Percentiles rank a stretch among this genome's conserved stretches.
phyloP scores from a whole-genome alignment of 352 stramenopile species.

The Pelagophyceae sp. region DNA sequence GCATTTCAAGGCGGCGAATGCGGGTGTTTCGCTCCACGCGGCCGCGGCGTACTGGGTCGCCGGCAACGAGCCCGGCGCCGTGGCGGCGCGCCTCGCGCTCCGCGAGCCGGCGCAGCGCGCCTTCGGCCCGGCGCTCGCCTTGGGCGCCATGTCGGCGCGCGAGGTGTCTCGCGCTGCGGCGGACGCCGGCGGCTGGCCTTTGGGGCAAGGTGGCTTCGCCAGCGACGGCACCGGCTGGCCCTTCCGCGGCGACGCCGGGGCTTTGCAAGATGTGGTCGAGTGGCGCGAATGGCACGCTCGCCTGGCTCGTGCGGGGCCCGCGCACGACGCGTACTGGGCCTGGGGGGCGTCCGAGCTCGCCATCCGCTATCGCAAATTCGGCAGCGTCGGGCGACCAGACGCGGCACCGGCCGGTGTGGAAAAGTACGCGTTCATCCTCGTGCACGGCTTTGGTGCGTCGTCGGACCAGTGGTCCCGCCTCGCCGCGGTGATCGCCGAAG shows the following conservation, averaged over 20 bases:
- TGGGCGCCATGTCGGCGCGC: neutral
- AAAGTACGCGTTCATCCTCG: neutral
- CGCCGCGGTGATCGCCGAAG: neutral
- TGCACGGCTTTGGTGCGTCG: conserved; percentile 10
- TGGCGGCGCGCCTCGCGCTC: neutral
- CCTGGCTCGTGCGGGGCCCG: no score
- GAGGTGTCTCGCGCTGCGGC: neutral
- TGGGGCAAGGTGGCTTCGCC: no score
- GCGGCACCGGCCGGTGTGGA: neutral
- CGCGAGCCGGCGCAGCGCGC: conserved; percentile 1
- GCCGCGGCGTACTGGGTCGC: neutral
- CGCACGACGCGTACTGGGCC: no score
- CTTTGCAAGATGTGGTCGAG: neutral
- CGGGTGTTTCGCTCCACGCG: neutral
- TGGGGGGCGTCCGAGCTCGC: neutral
- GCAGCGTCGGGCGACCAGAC: no score
- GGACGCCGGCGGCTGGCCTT: neutral
- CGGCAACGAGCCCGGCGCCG: neutral
- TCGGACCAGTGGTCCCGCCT: neutral
- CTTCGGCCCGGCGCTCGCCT: neutral
- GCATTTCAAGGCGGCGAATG: neutral
- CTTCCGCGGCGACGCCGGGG: neutral
- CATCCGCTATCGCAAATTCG: no score
- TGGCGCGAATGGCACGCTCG: neutral
- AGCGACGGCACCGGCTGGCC: neutral